Conservation (phyloP, 2,329 filamentous ascomycete species). For the Pseudogymnoascus sp. region DNA sequence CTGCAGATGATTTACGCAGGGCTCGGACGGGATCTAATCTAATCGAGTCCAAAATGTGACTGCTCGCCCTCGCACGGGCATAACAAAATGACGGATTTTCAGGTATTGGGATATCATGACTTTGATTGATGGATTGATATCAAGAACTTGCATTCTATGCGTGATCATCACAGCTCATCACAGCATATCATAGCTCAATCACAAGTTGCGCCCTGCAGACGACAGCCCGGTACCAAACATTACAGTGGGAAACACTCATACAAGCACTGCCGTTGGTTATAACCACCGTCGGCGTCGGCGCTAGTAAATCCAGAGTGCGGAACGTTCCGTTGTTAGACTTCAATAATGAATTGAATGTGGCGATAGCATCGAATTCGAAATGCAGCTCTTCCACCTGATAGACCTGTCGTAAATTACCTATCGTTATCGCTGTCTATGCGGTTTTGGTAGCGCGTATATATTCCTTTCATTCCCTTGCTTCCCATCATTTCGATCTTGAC, state of each 20-base stretch:
- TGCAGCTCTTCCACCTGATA: background rate
- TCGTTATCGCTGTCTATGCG: background rate
- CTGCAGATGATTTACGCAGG: background rate
- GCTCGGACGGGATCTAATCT: background rate
- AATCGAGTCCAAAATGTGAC: background rate
- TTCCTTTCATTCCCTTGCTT: background rate
- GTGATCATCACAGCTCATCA: background rate
- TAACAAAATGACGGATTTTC: background rate
- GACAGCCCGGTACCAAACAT: background rate
- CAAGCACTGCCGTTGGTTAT: background rate
- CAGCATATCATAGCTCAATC: background rate
- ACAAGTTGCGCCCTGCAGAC: background rate
- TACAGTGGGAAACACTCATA: background rate
- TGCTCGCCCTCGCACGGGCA: background rate
- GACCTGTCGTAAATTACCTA: background rate
- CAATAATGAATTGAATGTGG: background rate
- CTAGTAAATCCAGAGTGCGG: background rate
- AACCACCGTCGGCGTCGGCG: background rate
- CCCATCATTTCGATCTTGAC: background rate
- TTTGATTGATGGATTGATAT: background rate
- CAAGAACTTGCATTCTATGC: background rate
- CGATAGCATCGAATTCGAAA: background rate
- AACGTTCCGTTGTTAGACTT: slow-evolving; percentile 6
- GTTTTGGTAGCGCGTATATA: background rate
- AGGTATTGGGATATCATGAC: background rate